Percentiles rank a stretch among this genome's conserved stretches.
Evolutionary conservation across 306 rosid genomes (phyloP).

Genomic region (Begonia fuchsioides): DNA sequence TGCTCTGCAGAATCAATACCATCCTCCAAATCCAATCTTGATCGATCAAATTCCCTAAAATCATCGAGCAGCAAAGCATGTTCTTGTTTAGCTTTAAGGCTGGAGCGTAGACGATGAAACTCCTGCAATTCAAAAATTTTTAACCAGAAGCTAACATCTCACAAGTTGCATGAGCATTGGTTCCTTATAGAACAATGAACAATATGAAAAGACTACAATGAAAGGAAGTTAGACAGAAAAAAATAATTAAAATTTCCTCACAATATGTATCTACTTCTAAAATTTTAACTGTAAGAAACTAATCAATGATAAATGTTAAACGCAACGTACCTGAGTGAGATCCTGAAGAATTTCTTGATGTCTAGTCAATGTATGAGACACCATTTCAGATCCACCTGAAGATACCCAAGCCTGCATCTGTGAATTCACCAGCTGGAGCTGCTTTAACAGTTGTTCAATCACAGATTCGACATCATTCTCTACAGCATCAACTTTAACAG

Average conservation of each 20-base stretch:
- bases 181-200: not conserved
- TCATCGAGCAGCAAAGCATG: conserved; percentile 94
- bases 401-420: conserved; percentile 99
- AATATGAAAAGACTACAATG: too few relatives aligned
- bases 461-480: conserved; percentile 67
- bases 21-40: conserved; percentile 82
- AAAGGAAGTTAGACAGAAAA: too few relatives aligned
- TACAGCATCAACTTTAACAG: conserved; percentile 40
- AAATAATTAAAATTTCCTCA: too few relatives aligned
- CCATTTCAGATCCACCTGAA: conserved; percentile 94
- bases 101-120: conserved; percentile 81
- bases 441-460: conserved; percentile 61
- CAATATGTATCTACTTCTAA: too few relatives aligned
- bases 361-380: conserved; percentile 91
- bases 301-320: too few relatives aligned
- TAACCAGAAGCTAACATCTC: conserved; percentile 22
- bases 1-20: conserved; percentile 53
- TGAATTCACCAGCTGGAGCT: conserved; percentile 89
- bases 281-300: too few relatives aligned
- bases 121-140: conserved; percentile 68
- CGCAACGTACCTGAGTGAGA: conserved; percentile 64
- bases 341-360: conserved; percentile 99
- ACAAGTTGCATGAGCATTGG: conserved; percentile 10
- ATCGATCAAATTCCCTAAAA: conserved; percentile 89
- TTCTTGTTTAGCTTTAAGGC: conserved; percentile 77